These are phyloP conservation scores for Sclerotinia trifoliorum DNA, from an alignment of 2,329 filamentous ascomycete genomes.

Conservation along the genomic window DNA sequence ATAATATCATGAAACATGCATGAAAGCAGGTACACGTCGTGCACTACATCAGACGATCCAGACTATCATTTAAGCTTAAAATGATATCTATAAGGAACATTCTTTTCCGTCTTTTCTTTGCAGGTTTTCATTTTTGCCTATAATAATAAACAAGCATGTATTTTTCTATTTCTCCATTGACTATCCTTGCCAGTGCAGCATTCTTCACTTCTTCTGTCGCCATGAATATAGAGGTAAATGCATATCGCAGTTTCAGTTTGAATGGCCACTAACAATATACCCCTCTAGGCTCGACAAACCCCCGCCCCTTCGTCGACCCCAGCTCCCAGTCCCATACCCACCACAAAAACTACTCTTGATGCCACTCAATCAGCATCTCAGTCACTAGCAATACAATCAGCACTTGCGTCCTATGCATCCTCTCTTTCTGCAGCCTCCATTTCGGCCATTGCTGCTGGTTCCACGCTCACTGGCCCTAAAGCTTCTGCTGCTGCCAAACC, in stretches of 20 bases:
- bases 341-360: not conserved
- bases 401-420: not conserved
- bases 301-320: not conserved
- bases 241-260: not conserved
- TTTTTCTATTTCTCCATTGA: not conserved
- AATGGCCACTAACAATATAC: not conserved
- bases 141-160: not conserved
- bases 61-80: not conserved
- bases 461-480: not conserved
- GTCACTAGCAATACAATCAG: not conserved
- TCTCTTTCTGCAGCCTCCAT: not conserved
- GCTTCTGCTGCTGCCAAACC: conserved; percentile 5
- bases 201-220: not conserved
- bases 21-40: not conserved
- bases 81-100: not conserved
- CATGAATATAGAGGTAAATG: not conserved
- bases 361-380: not conserved
- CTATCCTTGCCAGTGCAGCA: not conserved
- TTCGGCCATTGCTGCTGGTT: not conserved
- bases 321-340: not conserved
- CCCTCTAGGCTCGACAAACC: not conserved
- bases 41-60: not conserved
- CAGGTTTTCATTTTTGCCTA: not conserved
- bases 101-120: not conserved
- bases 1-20: conserved; percentile 8